phyloP scores from a whole-genome alignment of 257 asterid species.

The Solanum medicagineum region DNA sequence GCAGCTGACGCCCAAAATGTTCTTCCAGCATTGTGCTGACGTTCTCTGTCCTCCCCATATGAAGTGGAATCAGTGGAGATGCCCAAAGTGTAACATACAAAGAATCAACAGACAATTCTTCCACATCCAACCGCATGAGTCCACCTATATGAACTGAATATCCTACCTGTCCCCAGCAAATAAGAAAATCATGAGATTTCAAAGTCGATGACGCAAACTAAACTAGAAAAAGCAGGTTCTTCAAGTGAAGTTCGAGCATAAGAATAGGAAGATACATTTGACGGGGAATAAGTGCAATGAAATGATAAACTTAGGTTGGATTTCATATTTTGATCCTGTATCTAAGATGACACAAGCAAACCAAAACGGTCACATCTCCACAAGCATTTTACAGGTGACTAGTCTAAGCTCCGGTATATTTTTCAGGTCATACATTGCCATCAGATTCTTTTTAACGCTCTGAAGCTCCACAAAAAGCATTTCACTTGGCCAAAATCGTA shows the following conservation, averaged over 20 bases:
- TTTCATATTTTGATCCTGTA: background rate
- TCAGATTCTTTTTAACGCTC: background rate
- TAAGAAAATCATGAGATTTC: background rate
- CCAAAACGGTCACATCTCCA: background rate
- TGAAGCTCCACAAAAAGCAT: background rate
- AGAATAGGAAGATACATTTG: background rate
- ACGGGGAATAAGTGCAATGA: background rate
- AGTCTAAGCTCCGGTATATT: background rate
- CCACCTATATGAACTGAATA: constrained; percentile 80
- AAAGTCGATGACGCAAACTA: background rate
- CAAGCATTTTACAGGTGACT: background rate
- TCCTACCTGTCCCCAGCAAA: constrained; percentile 46
- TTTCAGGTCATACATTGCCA: background rate
- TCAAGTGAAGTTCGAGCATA: background rate
- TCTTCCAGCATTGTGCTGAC: constrained; percentile 47
- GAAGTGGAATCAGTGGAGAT: constrained; percentile 69
- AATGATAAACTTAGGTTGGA: background rate
- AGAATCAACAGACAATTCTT: constrained; percentile 57
- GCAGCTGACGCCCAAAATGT: constrained; percentile 76
- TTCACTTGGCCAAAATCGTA: background rate
- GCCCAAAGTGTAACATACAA: constrained; percentile 82
- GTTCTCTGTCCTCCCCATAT: constrained; percentile 79
- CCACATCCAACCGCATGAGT: constrained; percentile 64
- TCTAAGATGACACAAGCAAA: background rate
- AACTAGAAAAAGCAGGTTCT: background rate